phyloP scores from a whole-genome alignment of 768 basidiomycete species.

The Mycena rebaudengoi region DNA sequence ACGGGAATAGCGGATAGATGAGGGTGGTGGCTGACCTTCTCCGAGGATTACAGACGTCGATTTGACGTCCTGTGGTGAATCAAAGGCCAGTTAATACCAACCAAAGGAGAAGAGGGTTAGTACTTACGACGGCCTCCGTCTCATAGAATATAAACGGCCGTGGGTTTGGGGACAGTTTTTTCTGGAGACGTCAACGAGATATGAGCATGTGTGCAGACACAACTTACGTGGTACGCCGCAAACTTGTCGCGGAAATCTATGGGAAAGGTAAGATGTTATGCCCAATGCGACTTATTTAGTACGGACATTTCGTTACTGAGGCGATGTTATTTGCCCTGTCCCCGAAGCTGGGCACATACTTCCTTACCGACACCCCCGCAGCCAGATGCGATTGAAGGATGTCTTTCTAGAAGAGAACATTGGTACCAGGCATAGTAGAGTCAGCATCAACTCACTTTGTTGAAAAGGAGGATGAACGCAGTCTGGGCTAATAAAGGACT shows the following conservation, averaged over 20 bases:
- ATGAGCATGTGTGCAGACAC: not conserved
- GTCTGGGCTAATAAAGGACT: slow-evolving; percentile 57
- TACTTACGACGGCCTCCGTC: slow-evolving; percentile 74
- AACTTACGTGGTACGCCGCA: slow-evolving; percentile 52
- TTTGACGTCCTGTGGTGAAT: slow-evolving; percentile 47
- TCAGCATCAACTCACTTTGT: slow-evolving; percentile 47
- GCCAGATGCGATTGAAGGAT: slow-evolving; percentile 53
- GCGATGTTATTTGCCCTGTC: slow-evolving; percentile 66
- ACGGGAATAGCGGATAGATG: not conserved
- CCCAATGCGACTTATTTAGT: rapidly evolving
- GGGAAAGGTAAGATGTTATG: not conserved
- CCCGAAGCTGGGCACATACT: slow-evolving; percentile 69
- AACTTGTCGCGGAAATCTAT: slow-evolving; percentile 62
- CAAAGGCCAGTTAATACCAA: not conserved
- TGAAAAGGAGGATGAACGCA: slow-evolving; percentile 63
- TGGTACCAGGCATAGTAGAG: not conserved
- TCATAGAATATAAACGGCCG: slow-evolving; percentile 74
- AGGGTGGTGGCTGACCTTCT: slow-evolving; percentile 34
- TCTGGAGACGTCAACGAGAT: slow-evolving; percentile 34
- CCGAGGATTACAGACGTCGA: slow-evolving; percentile 50
- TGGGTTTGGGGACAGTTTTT: slow-evolving; percentile 54
- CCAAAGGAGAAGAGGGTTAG: not conserved
- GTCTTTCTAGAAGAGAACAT: slow-evolving; percentile 47
- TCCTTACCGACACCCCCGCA: slow-evolving; percentile 57
- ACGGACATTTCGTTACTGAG: slow-evolving; percentile 65